Percentiles rank a stretch among this genome's conserved stretches.
Conservation (phyloP, 2,329 filamentous ascomycete genomes). For the Pleurostoma richardsiae region DNA sequence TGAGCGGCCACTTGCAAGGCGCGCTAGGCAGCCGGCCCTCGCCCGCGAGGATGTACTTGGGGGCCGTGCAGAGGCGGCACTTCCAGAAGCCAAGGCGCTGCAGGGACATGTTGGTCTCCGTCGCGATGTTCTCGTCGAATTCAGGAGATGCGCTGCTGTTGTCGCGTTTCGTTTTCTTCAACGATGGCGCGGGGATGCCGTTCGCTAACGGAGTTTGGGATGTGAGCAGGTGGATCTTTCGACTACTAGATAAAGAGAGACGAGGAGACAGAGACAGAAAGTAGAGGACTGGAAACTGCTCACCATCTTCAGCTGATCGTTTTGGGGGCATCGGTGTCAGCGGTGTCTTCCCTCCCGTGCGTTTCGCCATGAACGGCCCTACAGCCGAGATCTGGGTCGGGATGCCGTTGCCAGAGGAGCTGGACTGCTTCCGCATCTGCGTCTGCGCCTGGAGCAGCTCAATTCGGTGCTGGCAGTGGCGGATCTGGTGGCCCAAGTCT, state of each 20-base stretch:
- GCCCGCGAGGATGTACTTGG: conserved; percentile 35
- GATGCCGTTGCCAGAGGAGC: conserved; percentile 2
- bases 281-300: too few relatives aligned
- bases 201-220: neutral
- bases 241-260: too few relatives aligned
- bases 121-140: conserved; percentile 10
- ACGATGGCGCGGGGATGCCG: neutral
- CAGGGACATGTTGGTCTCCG: conserved; percentile 15
- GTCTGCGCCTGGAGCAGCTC: conserved; percentile 26
- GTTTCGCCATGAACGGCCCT: neutral
- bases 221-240: too few relatives aligned
- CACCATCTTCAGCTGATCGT: too few relatives aligned
- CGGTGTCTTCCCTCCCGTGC: neutral
- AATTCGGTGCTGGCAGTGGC: conserved; percentile 33
- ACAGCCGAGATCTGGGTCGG: neutral
- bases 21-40: conserved; percentile 33
- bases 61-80: conserved; percentile 36
- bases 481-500: conserved; percentile 38
- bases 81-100: conserved; percentile 41
- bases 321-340: neutral
- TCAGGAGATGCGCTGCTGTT: neutral
- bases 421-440: conserved; percentile 12
- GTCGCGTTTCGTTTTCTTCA: neutral
- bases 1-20: conserved; percentile 41
- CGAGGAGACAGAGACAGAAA: too few relatives aligned